Evolutionary conservation across 805 yeast genomes (phyloP), one percentile per base, ranked within the genome.

Genomic region (Cyberlindnera nakhonratchasimensis): DNA sequence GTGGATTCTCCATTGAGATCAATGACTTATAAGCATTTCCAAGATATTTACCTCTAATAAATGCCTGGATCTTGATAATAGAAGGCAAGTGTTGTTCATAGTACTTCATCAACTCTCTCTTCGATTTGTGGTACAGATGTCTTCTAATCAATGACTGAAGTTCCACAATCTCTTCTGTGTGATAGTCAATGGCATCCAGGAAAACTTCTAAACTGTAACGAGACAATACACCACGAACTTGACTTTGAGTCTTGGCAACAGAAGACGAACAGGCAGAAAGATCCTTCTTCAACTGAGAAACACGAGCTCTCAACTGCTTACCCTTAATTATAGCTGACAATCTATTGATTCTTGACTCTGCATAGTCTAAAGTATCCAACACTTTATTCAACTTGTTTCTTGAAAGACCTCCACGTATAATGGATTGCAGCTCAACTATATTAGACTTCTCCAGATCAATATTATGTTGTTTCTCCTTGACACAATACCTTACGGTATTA

Each of bases 1-100:
- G 85, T 1, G 98, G 97, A 54, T 85, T 82, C 29, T 73, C 75
- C 60, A 76, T 79, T 9, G 76, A 73, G 37, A 86, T 76, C 43
- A 93, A 67, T 2, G 86, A 76, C 45, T 74, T 75, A 63, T 87
- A 93, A 2, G 96, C 93, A 25, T 69, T 71, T 11, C 82, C 82
- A 45, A 83, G 82, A 41, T 78, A 74, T 50, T 73, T 70, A 24
- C 88, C 81, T 43, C 89, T 75, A 42, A 91, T 72, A 29, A 70
- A 69, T 37, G 88, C 81, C 65, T 93, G 99, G 14, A 90, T 76
- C 54, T 71, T 75, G 47, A 87, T 69, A 13, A 93, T 76, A 29
- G 75, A 71, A n/a, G 70, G 72, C 29, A 75, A 57, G 53, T 86
- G 80, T 5, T 62, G 58, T 14, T 58, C 57, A 63, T 87, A 91